Base-by-base conservation (phyloP, 768 basidiomycete species). In the Hortiboletus campestris region DNA sequence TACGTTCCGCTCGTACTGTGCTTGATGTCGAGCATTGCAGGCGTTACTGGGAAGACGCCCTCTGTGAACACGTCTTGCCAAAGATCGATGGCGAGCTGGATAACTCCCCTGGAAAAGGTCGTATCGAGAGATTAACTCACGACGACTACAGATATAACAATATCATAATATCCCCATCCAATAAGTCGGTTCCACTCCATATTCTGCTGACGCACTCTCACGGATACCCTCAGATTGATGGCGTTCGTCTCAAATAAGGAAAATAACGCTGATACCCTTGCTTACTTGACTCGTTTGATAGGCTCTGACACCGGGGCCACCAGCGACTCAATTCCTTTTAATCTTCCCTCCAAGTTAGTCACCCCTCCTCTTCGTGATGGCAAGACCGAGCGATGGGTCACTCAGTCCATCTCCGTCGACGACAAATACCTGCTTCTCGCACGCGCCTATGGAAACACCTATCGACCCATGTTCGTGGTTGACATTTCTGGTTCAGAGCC, bases 11-110 rank as follows among this genome's bases (percentile, higher is more conserved):
- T 31, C 11, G n/a, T 19, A 31, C 39, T 25, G 22, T 36, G 32
- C 3, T 44, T 58, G 29, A 53, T 11, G 6, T 50, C 19, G 16
- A 25, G 14, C 19, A 17, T 48, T 45, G 20, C 19, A 75, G 74
- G 74, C 76, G 77, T 32, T 75, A 76, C 60, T 78, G 77, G 77
- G 76, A 77, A 46, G 72, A 78, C 32, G 35, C 56, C 16, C 52
- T 65, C 35, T 63, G 63, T 17, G 57, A 66, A 9, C 58, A 52
- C 8, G 57, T 57, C 19, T 48, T 77, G 28, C 74, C 73, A 16
- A 63, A 50, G n/a, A 69, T 77, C 31, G 70, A 74, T 32, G 64
- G 67, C 14, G 76, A 78, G 52, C 63, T 75, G 16, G 66, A 74
- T 51, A 77, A 77, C 56, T 44, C 59, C 25, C 76, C 77, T 29